These are phyloP conservation scores for Teratosphaeria gauchensis DNA, from an alignment of 2,329 filamentous ascomycete species.

Conservation along the genomic window DNA sequence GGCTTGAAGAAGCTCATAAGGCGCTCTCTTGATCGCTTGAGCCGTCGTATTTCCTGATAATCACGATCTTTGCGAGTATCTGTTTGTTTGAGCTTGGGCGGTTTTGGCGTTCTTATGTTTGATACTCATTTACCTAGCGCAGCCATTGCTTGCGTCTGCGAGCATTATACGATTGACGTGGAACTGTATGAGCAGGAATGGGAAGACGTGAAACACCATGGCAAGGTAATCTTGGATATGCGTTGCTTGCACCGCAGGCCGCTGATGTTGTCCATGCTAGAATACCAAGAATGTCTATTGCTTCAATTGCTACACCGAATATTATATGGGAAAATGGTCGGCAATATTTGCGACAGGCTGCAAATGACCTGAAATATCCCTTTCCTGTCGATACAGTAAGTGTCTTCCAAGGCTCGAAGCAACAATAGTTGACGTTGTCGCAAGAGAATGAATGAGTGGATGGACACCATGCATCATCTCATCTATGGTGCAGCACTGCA, in stretches of 20 bases:
- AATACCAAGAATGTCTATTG: neutral
- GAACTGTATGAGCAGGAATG: neutral
- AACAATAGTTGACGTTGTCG: neutral
- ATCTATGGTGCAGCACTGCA: conserved; percentile 2
- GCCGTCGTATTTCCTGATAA: neutral
- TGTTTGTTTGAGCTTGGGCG: neutral
- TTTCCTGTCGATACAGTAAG: conserved; percentile 2
- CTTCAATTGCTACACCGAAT: neutral
- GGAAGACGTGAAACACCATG: neutral
- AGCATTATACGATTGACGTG: neutral
- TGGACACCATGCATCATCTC: conserved; percentile 8
- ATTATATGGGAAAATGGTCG: neutral
- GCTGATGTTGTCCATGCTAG: neutral
- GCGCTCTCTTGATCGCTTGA: neutral
- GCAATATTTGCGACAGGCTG: neutral
- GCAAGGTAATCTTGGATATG: neutral
- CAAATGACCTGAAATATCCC: neutral
- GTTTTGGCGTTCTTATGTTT: neutral
- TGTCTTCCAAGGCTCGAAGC: neutral
- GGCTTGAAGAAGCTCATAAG: neutral
- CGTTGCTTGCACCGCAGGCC: neutral
- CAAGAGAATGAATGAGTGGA: conserved; percentile 5
- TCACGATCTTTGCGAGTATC: neutral
- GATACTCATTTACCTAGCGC: neutral
- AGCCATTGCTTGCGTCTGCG: neutral